A percentile compares a stretch with the other conserved stretches of the same genome.
Conservation (phyloP, 2,329 filamentous ascomycete species). For the Cladosporium sp. region DNA sequence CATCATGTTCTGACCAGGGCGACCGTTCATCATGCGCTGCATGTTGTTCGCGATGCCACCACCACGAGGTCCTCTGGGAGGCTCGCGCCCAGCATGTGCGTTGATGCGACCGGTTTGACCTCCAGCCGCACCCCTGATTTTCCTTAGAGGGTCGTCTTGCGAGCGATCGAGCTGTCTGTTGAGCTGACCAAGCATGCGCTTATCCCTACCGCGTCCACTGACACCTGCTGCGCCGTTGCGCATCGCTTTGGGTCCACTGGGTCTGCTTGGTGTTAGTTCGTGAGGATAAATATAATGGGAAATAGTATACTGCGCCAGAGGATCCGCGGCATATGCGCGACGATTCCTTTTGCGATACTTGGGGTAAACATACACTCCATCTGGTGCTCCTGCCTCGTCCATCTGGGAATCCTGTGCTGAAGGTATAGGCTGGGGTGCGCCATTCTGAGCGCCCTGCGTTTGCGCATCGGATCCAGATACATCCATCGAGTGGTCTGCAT, state of each 20-base stretch:
- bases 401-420: conserved; percentile 68
- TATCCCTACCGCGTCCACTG: conserved; percentile 62
- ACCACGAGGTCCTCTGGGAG: conserved; percentile 65
- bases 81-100: conserved; percentile 66
- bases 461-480: background rate
- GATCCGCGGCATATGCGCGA: conserved; percentile 8
- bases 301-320: conserved; percentile 8
- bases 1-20: conserved; percentile 44
- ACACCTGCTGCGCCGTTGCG: conserved; percentile 64
- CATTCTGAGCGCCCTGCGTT: conserved; percentile 21
- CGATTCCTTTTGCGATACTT: background rate
- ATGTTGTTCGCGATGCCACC: conserved; percentile 53
- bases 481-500: conserved; percentile 18
- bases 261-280: conserved; percentile 56
- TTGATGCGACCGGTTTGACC: conserved; percentile 71
- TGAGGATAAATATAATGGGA: conserved; percentile 9
- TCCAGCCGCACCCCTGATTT: conserved; percentile 70
- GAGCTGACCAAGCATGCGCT: conserved; percentile 77
- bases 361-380: conserved; percentile 46
- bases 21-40: conserved; percentile 39
- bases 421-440: conserved; percentile 19
- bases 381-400: conserved; percentile 54
- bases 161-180: conserved; percentile 75
- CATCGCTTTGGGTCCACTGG: conserved; percentile 94
- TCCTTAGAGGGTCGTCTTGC: conserved; percentile 74